phyloP scores from a whole-genome alignment of 2,329 filamentous ascomycete genomes.

The Ceratocystis alfenasii region DNA sequence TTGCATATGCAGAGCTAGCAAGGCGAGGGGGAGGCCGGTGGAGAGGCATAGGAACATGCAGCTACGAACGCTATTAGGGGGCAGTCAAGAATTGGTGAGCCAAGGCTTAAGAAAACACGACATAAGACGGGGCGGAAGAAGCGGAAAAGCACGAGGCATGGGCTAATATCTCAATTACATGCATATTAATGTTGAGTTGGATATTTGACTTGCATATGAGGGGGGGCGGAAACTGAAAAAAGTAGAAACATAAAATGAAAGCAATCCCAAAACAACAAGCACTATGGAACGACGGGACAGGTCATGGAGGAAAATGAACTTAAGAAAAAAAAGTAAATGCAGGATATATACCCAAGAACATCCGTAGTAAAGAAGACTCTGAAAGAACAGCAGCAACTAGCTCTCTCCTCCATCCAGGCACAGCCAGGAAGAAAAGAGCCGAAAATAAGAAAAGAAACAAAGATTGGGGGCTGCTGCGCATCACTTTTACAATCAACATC shows the following conservation, averaged over 20 bases:
- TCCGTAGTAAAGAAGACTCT: not conserved
- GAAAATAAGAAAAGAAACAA: not conserved
- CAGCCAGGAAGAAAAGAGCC: not conserved
- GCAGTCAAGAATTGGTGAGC: not conserved
- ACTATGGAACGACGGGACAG: not conserved
- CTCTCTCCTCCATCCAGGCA: no score
- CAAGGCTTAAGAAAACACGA: not conserved
- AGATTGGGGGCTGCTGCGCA: not conserved
- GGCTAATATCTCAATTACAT: not conserved
- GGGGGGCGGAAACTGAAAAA: no score
- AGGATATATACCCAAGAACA: slow-evolving; percentile 8
- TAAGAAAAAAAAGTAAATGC: slow-evolving; percentile 8
- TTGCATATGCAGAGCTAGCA: no score
- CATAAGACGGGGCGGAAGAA: not conserved
- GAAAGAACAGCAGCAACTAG: not conserved
- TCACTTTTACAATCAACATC: not conserved
- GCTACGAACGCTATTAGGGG: not conserved
- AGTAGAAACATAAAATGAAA: not conserved
- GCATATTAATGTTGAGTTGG: no score
- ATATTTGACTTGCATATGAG: no score
- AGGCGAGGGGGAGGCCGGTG: no score
- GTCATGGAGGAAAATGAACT: not conserved
- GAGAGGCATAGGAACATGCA: no score
- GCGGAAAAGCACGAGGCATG: not conserved
- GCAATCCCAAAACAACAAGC: not conserved